Percentiles rank a stretch among this genome's conserved stretches.
Conservation (phyloP, 164 flowering plant genomes). For the Houttuynia cordata region DNA sequence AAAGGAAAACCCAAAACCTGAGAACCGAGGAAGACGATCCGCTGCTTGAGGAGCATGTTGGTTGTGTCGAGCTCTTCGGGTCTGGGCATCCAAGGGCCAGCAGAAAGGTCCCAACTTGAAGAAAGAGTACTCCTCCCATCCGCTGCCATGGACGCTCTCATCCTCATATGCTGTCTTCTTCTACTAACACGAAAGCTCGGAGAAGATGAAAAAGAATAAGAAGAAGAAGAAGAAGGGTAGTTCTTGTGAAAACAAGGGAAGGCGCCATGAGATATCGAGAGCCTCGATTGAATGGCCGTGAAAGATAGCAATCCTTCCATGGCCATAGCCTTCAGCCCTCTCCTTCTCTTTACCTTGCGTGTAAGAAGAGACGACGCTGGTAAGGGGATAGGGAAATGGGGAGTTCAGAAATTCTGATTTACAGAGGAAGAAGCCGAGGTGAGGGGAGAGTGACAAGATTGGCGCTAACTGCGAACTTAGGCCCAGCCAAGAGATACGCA, state of each 20-base stretch:
- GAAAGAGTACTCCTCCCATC: constrained; percentile 32
- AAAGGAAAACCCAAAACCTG: constrained; percentile 30
- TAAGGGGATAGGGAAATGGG: no score
- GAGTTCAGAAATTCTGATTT: no score
- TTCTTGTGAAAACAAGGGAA: neutral
- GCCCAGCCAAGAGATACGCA: no score
- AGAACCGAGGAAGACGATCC: constrained; percentile 78
- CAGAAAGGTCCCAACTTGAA: constrained; percentile 45
- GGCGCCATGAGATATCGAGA: constrained; percentile 5
- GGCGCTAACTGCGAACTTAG: no score
- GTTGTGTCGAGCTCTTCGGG: constrained; percentile 76
- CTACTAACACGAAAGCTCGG: neutral
- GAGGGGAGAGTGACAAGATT: no score
- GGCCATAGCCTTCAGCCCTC: no score
- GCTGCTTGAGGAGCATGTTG: constrained; percentile 87
- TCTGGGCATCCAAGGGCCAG: constrained; percentile 40
- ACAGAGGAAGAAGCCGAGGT: no score
- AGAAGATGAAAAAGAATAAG: neutral
- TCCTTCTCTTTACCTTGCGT: no score
- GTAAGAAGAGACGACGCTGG: no score
- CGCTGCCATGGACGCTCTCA: constrained; percentile 15
- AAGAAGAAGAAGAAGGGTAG: neutral
- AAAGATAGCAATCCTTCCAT: constrained; percentile 14
- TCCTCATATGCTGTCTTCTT: constrained; percentile 16
- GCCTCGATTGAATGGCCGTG: constrained; percentile 7